A percentile compares a stretch with the other conserved stretches of the same genome.
phyloP scores from a whole-genome alignment of 2,329 filamentous ascomycete genomes.

The Exutisphaerella laricina region DNA sequence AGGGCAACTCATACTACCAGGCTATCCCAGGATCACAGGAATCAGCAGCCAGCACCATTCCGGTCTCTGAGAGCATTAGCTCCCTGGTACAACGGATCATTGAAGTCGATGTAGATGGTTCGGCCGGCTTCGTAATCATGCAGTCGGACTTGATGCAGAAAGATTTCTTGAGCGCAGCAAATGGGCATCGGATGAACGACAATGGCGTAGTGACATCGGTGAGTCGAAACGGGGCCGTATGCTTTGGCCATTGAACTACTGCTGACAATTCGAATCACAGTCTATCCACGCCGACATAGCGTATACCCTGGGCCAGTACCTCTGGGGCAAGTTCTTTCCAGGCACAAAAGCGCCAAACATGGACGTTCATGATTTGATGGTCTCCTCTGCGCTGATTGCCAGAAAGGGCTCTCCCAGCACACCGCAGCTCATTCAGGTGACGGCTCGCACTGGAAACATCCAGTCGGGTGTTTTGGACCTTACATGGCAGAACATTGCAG shows the following conservation, averaged over 20 bases:
- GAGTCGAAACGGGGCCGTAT: too few species aligned
- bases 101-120: slow-evolving; percentile 36
- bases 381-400: slow-evolving; percentile 63
- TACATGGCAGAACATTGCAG: slow-evolving; percentile 53
- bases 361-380: slow-evolving; percentile 63
- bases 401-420: slow-evolving; percentile 43
- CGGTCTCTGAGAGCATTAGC: too few species aligned
- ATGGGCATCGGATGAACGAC: slow-evolving; percentile 64
- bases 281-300: slow-evolving; percentile 60
- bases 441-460: slow-evolving; percentile 53
- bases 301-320: slow-evolving; percentile 60
- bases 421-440: slow-evolving; percentile 52
- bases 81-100: slow-evolving; percentile 39
- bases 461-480: slow-evolving; percentile 54
- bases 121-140: slow-evolving; percentile 46
- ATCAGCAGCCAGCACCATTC: too few species aligned
- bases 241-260: too few species aligned
- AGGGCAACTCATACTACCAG: too few species aligned
- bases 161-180: slow-evolving; percentile 56
- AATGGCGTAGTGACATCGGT: slow-evolving; percentile 61
- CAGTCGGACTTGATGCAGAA: slow-evolving; percentile 62
- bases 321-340: slow-evolving; percentile 58
- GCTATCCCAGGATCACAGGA: too few species aligned
- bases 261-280: too few species aligned
- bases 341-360: slow-evolving; percentile 52